Evolutionary conservation across 2,329 filamentous ascomycete species (phyloP), one percentile per base, ranked within the genome.

Genomic region (Sarocladiaceae sp.): DNA sequence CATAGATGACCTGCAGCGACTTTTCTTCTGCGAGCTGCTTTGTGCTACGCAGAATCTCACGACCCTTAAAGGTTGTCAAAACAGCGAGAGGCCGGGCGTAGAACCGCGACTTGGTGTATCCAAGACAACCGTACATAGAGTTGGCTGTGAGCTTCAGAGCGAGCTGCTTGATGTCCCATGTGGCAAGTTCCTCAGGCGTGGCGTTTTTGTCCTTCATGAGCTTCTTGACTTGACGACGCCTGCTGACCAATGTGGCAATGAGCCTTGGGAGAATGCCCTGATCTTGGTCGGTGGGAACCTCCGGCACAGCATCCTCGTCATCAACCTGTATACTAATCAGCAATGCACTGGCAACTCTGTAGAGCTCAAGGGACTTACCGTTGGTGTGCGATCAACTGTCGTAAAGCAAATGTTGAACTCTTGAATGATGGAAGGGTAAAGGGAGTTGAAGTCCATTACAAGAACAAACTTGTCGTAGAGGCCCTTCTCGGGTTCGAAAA

Each of bases 341-440:
- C 11, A 48, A 20, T 10, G 18, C 17, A 25, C 10, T 7, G 6
- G 1, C 2, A n/a, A 10, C 44, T 7, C 8, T 4, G 18, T 4
- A 22, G 10, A 7, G 10, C 26, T 4, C n/a, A 39, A 25, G 3
- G n/a, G 22, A 70, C 84, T 74, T 79, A 90, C 87, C 60, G 86
- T 72, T 55, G 81, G 75, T 36, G 81, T 77, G 60, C 94, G 80
- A 56, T 97, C 89, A 6, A 99, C 91, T 0, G 95, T 99, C 2
- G 94, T 99, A 71, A 99, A 99, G 75, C 95, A 99, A 60, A 99
- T 99, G 71, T 99, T 99, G 74, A 86, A 99, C 78, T 99, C 95
- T 65, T 99, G 95, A 56, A 99, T 99, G 64, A 99, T 97, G 65
- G 90, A 97, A 28, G 94, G 94, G 63, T 99, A 99, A 56, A 99